Evolutionary conservation across 2,329 filamentous ascomycete species (phyloP), one percentile per base, ranked within the genome.

Genomic region (Fusarium sterilihyphosum): DNA sequence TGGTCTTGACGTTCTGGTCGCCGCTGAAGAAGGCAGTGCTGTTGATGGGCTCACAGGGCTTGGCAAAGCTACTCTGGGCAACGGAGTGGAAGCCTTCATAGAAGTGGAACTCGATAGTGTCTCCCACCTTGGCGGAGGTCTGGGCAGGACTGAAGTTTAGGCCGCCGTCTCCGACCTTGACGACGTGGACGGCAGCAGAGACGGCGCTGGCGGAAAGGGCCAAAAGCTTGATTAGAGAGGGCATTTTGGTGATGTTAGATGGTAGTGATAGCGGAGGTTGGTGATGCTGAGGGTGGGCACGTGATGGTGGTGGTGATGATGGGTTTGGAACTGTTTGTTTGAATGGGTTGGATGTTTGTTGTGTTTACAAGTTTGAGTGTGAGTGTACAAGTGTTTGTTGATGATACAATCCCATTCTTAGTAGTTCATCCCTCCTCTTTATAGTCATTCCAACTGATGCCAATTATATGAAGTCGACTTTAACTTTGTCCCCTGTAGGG

Each of bases 1-100:
- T 61, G 13, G 58, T 50, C 8, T 57, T 46, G 43, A 75, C 74
- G 38, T 59, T 43, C 37, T 76, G 58, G 8, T 67, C 67, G 11
- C 76, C 76, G 41, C 76, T 78, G 87, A 79, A 81, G 81, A 88
- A 89, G 44, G 87, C 87, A n/a, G 75, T 77, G 22, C 80, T 79
- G 71, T 86, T 84, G 22, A 91, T 85, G 5, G 90, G 89, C 38
- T 85, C 77, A 80, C 90, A 92, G 16, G 90, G 90, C n/a, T 84
- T 80, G 66, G 85, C 86, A 76, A 92, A 92, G 68, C 86, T 86
- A 20, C 89, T 89, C 80, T 90, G 88, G 14, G 88, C 88, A 64
- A 92, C 86, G 22, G 89, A 91, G 83, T 92, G 90, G 78, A 90
- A 90, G n/a, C 73, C 75, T 24, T 80, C 77, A 52, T 80, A 81